Conservation (phyloP, 192 early-diverging fungal species). For the Funneliformis geosporum region DNA sequence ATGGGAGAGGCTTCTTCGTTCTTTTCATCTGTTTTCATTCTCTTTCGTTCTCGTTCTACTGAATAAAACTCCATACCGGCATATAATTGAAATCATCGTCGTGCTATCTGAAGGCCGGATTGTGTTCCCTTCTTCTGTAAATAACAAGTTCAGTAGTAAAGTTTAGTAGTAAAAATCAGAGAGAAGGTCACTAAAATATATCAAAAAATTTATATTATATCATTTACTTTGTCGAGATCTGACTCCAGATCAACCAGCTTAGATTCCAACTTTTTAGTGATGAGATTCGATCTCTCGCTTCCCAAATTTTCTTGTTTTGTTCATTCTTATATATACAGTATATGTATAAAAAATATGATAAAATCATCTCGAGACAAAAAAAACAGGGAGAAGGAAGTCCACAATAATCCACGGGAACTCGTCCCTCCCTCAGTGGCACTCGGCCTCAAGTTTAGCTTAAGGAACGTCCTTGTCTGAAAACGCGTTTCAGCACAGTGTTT, state of each 20-base stretch:
- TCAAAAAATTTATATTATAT: conserved; percentile 17
- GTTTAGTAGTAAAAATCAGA: no score
- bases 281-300: conserved; percentile 13
- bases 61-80: conserved; percentile 34
- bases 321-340: conserved; percentile 5
- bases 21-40: conserved; percentile 3
- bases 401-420: conserved; percentile 26
- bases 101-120: conserved; percentile 31
- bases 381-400: conserved; percentile 13
- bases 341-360: conserved; percentile 21
- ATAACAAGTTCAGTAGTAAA: conserved; percentile 23
- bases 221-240: conserved; percentile 19
- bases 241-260: conserved; percentile 28
- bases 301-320: conserved; percentile 34
- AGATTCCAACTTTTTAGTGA: conserved; percentile 29
- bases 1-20: not conserved
- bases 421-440: conserved; percentile 13
- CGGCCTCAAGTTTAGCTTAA: conserved; percentile 28
- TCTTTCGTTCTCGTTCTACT: conserved; percentile 34
- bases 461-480: conserved; percentile 18
- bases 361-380: not conserved
- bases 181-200: conserved; percentile 3
- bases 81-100: conserved; percentile 32
- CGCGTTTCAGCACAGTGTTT: conserved; percentile 20
- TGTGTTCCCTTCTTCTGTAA: conserved; percentile 31